phyloP scores from a whole-genome alignment of 371 early-diverging fungal species.

The Lichtheimia ornata region DNA sequence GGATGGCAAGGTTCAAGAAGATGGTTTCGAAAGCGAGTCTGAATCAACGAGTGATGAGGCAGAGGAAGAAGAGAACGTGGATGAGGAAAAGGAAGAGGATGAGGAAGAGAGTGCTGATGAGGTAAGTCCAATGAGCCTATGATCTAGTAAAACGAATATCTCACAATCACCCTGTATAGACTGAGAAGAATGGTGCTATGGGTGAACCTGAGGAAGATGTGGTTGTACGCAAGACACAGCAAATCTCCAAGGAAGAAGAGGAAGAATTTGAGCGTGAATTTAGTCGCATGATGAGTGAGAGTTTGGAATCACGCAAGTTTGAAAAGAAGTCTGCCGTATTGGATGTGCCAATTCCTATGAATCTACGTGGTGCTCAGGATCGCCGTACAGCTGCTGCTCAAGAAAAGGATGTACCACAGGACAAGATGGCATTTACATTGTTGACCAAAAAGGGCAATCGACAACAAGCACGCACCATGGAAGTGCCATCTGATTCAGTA shows the following conservation, averaged over 20 bases:
- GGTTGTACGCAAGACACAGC: slow-evolving; percentile 48
- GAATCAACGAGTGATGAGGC: slow-evolving; percentile 47
- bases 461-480: slow-evolving; percentile 75
- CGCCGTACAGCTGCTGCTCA: slow-evolving; percentile 37
- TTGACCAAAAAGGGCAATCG: slow-evolving; percentile 92
- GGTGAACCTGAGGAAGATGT: slow-evolving; percentile 64
- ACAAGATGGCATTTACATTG: slow-evolving; percentile 82
- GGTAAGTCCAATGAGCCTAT: not conserved
- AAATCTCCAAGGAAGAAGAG: slow-evolving; percentile 50
- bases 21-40: slow-evolving; percentile 45
- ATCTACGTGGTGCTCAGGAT: slow-evolving; percentile 56
- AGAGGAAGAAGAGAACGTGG: slow-evolving; percentile 45
- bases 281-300: slow-evolving; percentile 81
- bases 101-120: slow-evolving; percentile 22
- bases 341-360: slow-evolving; percentile 84
- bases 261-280: slow-evolving; percentile 80
- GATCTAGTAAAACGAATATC: not conserved
- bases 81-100: slow-evolving; percentile 51
- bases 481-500: slow-evolving; percentile 82
- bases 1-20: slow-evolving; percentile 40
- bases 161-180: not conserved
- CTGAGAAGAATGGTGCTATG: slow-evolving; percentile 15
- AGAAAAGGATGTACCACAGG: slow-evolving; percentile 20
- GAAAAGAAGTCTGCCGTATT: slow-evolving; percentile 74
- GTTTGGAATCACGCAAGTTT: slow-evolving; percentile 77